A percentile compares a stretch with the other conserved stretches of the same genome.
Conservation (phyloP, 2,329 filamentous ascomycete genomes). For the Fusarium ambrosium region DNA sequence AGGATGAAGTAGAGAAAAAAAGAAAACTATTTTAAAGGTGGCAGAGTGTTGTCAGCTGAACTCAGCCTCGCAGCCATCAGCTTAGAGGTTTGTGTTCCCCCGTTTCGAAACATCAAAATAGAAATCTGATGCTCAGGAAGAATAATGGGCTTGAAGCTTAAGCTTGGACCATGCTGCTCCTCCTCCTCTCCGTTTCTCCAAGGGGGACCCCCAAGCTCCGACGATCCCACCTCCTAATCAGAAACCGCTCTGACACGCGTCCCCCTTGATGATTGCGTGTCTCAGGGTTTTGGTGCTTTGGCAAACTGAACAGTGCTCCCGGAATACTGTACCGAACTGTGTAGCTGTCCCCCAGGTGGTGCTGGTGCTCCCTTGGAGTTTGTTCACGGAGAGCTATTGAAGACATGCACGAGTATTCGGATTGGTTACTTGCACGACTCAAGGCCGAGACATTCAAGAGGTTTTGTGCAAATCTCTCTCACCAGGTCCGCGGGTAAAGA, state of each 20-base stretch:
- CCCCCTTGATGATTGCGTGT: constrained; percentile 34
- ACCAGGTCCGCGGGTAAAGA: not conserved
- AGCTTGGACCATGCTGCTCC: not conserved
- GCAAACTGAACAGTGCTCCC: not conserved
- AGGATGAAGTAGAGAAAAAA: too few relatives aligned
- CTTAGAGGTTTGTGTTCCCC: not conserved
- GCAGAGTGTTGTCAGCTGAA: not conserved
- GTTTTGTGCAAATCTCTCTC: not conserved
- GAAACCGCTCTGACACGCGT: constrained; percentile 46
- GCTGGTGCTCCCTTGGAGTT: too few relatives aligned
- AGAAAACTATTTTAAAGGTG: not conserved
- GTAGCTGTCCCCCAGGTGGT: not conserved
- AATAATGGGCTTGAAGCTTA: not conserved
- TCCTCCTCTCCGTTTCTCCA: not conserved
- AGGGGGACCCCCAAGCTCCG: not conserved
- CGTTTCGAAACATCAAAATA: constrained; percentile 2
- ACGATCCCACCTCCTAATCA: constrained; percentile 22
- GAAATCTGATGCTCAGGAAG: constrained; percentile 3
- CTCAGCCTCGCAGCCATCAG: not conserved
- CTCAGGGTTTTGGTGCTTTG: constrained; percentile 18
- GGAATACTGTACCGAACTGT: constrained; percentile 22
- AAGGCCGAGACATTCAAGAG: constrained; percentile 16
- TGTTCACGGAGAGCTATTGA: constrained; percentile 14
- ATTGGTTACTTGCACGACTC: constrained; percentile 12
- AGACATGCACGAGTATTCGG: constrained; percentile 15